Evolutionary conservation across 164 flowering plant genomes (phyloP), one percentile per base, ranked within the genome.

Genomic region (Echeveria elegans): DNA sequence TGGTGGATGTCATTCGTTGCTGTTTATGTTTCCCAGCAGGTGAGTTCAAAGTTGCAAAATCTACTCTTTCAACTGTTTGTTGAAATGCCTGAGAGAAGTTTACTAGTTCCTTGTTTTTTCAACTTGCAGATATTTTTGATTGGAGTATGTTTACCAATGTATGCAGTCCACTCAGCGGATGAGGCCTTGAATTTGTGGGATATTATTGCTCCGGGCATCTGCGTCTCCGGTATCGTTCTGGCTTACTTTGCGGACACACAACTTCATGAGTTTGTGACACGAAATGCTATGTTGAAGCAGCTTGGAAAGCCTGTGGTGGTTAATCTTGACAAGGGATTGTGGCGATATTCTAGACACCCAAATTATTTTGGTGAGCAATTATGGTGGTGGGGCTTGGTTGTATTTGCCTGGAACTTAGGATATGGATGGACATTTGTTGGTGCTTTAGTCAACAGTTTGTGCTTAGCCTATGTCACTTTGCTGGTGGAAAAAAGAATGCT

Each of bases 381-480:
- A 61, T 93, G 98, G 98, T 93, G 98, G 97, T 93, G 98, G 98
- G 98, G 98, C 36, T 72, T 90, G 50, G 89, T 69, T 29, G 66
- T 90, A 28, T 88, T 85, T 70, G 88, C 83, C 26, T 90, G 94
- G 89, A 89, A 80, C 75, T 76, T 89, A 15, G 98, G 86, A 30
- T 72, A 75, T 24, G 88, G 90, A 21, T 93, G 98, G 98, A 78
- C 88, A 19, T 79, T 80, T 65, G 31, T 88, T 56, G 98, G 98
- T 4, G 68, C 97, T 0, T 75, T 90, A 5, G 30, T 86, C 40
- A 93, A 93, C 66, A 84, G 77, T 28, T 18, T 84, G 75, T 86
- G 92, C 71, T 79, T 93, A 72, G 96, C 81, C 2, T 84, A 90
- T 78, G 97, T 90, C 31, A 93, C 97, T 2, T 37, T 72, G 47